Percentiles rank a stretch among this genome's conserved stretches.
Conservation (phyloP, 306 rosid genomes). For the Chamaecrista fasciculata region DNA sequence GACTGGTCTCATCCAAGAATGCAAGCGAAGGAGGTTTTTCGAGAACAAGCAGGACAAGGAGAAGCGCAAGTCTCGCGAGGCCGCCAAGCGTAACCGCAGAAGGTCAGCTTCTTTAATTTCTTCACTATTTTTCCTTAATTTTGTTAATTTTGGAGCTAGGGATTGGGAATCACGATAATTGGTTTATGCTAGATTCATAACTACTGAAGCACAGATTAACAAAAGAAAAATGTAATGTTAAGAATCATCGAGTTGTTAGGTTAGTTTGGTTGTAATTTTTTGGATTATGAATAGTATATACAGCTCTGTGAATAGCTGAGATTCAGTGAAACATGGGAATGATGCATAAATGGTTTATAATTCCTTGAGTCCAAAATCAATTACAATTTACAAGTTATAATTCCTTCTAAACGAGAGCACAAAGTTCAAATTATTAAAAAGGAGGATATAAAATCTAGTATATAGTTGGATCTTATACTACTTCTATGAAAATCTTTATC, state of each 20-base stretch:
- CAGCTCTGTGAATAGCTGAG: too few species aligned
- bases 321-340: too few species aligned
- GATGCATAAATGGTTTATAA: too few species aligned
- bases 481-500: not conserved
- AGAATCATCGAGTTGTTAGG: not conserved
- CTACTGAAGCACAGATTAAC: too few species aligned
- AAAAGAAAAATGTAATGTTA: not conserved
- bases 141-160: not conserved
- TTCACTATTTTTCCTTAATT: not conserved
- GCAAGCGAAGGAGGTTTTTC: conserved; percentile 60
- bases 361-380: too few species aligned
- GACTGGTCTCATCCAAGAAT: conserved; percentile 81
- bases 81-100: conserved; percentile 77
- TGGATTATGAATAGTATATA: too few species aligned
- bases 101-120: conserved; percentile 35
- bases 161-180: not conserved
- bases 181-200: not conserved
- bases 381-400: too few species aligned
- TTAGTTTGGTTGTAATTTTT: too few species aligned
- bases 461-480: not conserved
- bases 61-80: conserved; percentile 78
- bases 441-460: not conserved
- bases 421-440: not conserved
- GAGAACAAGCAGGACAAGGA: conserved; percentile 75
- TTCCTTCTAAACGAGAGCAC: not conserved